A percentile compares a stretch with the other conserved stretches of the same genome.
These are phyloP conservation scores for Eucalyptus sp. DNA, from an alignment of 345 rosid species.

Conservation along the genomic window DNA sequence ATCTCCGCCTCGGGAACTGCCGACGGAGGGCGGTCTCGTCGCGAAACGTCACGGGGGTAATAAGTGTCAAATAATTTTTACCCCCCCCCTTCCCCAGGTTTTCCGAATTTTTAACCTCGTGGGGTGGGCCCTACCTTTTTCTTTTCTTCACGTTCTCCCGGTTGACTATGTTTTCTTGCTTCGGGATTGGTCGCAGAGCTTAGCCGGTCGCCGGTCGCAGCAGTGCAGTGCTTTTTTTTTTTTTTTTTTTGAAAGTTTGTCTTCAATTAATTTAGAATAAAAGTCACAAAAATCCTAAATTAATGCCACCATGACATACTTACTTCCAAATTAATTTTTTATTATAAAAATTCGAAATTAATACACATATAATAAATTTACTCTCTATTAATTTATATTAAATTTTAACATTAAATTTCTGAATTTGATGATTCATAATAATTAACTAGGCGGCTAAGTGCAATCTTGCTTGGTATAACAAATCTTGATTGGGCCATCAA, in stretches of 20 bases:
- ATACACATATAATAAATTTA: no score
- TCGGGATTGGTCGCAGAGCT: neutral
- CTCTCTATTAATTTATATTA: accelerated
- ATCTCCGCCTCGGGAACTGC: neutral
- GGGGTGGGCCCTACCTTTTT: neutral
- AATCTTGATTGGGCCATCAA: no score
- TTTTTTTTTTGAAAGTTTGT: neutral
- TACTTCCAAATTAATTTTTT: no score
- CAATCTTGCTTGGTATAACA: no score
- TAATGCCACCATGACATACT: no score
- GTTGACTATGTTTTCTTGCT: neutral
- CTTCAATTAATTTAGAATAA: neutral
- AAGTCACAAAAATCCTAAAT: no score
- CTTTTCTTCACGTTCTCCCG: neutral
- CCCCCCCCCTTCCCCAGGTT: neutral
- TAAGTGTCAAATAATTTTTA: neutral
- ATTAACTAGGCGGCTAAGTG: no score
- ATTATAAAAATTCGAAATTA: no score
- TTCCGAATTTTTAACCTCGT: neutral
- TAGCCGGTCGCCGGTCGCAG: neutral
- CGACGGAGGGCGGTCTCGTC: neutral
- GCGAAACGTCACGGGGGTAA: neutral
- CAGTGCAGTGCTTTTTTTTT: no score
- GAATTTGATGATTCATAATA: accelerated
- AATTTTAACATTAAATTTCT: no score